Percentiles rank a stretch among this genome's conserved stretches.
Evolutionary conservation across 441 rosid species (phyloP).

Genomic region (Euphorbia celastroides): DNA sequence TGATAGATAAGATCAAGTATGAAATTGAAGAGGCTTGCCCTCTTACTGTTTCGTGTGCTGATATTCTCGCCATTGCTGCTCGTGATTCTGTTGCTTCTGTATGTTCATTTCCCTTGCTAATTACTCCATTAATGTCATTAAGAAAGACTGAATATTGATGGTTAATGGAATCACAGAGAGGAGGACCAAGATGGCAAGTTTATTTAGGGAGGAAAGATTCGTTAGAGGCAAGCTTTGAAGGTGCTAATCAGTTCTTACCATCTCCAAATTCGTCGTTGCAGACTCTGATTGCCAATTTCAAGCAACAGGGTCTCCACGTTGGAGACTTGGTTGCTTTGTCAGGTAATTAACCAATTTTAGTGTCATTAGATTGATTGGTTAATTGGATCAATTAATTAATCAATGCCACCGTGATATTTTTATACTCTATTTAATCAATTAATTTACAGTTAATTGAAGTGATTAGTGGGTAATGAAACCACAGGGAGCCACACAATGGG

Average conservation of each 20-base stretch:
- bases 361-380: too few species aligned
- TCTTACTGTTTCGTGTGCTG: constrained; percentile 65
- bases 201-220: constrained; percentile 73
- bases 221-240: constrained; percentile 53
- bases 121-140: too few species aligned
- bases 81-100: constrained; percentile 64
- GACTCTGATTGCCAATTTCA: constrained; percentile 51
- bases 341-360: too few species aligned
- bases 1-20: constrained; percentile 64
- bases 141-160: too few species aligned
- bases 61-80: constrained; percentile 64
- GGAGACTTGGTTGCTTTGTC: constrained; percentile 63
- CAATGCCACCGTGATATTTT: too few species aligned
- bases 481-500: constrained; percentile 73
- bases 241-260: constrained; percentile 70
- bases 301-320: constrained; percentile 51
- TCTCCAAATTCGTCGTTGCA: constrained; percentile 68
- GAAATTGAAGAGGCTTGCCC: constrained; percentile 76
- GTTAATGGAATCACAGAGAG: constrained; percentile 36
- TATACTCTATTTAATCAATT: too few species aligned
- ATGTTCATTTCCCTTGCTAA: background rate
- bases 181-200: constrained; percentile 70
- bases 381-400: too few species aligned
- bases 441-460: too few species aligned
- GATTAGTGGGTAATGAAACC: background rate